These are phyloP conservation scores for Arabidopsis lyrata DNA, from an alignment of 441 rosid species.

Conservation along the genomic window DNA sequence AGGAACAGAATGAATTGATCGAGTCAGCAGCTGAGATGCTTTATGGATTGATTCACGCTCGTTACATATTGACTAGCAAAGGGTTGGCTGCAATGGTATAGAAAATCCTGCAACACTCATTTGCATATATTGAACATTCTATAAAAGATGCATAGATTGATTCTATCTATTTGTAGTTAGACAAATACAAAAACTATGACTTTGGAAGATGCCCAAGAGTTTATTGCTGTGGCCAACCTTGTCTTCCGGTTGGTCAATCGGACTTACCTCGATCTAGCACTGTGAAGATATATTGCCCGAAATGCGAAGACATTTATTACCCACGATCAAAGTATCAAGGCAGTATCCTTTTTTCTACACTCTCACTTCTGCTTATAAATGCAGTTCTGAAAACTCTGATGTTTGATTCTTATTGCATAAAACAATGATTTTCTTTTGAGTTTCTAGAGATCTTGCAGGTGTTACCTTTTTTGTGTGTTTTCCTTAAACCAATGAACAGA, in stretches of 20 bases:
- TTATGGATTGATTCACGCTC: constrained; percentile 75
- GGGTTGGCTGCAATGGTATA: constrained; percentile 81
- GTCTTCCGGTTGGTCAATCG: constrained; percentile 97
- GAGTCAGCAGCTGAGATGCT: constrained; percentile 88
- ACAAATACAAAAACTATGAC: constrained; percentile 92
- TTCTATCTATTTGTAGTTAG: constrained; percentile 57
- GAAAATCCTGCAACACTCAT: not conserved
- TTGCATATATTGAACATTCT: not conserved
- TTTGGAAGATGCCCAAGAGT: constrained; percentile 99
- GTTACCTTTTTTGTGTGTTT: constrained; percentile 33
- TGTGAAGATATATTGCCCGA: constrained; percentile 91
- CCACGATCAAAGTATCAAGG: constrained; percentile 98
- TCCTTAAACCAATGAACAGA: constrained; percentile 57
- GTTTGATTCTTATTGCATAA: constrained; percentile 7
- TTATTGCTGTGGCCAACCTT: constrained; percentile 95
- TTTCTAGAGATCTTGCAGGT: constrained; percentile 17
- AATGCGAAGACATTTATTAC: constrained; percentile 91
- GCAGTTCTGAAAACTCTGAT: constrained; percentile 1
- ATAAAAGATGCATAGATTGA: not conserved
- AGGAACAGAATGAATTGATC: constrained; percentile 76
- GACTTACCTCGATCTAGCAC: constrained; percentile 97
- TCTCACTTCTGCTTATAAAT: constrained; percentile 5
- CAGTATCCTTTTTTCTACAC: constrained; percentile 74
- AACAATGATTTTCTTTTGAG: not conserved
- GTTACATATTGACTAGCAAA: constrained; percentile 78